These are phyloP conservation scores for Suillus paluster DNA, from an alignment of 768 basidiomycete species.

Conservation along the genomic window DNA sequence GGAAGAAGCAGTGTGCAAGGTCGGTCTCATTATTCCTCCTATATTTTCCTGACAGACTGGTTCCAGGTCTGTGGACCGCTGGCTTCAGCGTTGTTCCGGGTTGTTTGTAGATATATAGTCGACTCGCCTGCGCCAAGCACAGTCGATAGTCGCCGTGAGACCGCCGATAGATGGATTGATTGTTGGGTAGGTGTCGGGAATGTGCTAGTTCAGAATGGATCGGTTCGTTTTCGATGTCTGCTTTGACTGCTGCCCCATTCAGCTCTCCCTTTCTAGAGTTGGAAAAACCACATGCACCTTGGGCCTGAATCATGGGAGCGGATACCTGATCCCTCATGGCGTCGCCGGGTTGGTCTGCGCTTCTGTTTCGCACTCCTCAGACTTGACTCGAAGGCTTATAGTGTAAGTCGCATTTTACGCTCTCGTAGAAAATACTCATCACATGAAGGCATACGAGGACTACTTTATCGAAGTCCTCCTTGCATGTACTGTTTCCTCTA, in stretches of 20 bases:
- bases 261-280: slow-evolving; percentile 47
- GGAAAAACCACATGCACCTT: slow-evolving; percentile 59
- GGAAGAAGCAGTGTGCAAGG: slow-evolving; percentile 57
- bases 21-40: slow-evolving; percentile 29
- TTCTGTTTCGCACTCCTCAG: slow-evolving; percentile 61
- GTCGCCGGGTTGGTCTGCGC: slow-evolving; percentile 63
- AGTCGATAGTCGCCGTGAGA: slow-evolving; percentile 28
- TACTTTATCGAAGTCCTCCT: slow-evolving; percentile 60
- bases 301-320: slow-evolving; percentile 59
- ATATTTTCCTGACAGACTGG: background rate
- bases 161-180: slow-evolving; percentile 63
- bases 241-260: background rate
- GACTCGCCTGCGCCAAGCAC: slow-evolving; percentile 29
- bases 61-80: slow-evolving; percentile 29
- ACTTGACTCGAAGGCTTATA: slow-evolving; percentile 64
- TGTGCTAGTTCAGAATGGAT: slow-evolving; percentile 57
- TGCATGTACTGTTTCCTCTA: slow-evolving; percentile 50
- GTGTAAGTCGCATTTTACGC: slow-evolving; percentile 41
- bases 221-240: slow-evolving; percentile 2
- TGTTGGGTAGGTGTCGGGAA: slow-evolving; percentile 77
- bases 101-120: slow-evolving; percentile 54
- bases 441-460: slow-evolving; percentile 47
- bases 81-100: slow-evolving; percentile 56
- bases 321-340: slow-evolving; percentile 54
- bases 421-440: slow-evolving; percentile 6